Percentiles rank a stretch among this genome's conserved stretches.
phyloP scores from a whole-genome alignment of 108 stramenopile species.

The Aurantiochytrium sp. region DNA sequence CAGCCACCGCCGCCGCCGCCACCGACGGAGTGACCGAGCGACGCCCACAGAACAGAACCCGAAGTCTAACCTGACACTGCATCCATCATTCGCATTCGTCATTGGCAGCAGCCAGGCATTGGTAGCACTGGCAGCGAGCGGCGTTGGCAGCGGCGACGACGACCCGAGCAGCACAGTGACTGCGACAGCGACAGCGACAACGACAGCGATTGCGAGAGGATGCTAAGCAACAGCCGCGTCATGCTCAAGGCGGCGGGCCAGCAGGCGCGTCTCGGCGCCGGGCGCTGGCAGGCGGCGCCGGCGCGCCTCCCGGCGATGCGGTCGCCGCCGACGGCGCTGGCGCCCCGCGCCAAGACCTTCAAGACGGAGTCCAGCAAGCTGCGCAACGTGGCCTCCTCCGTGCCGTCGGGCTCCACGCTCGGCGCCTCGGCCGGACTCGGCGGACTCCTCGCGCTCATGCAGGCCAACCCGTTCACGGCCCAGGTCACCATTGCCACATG shows the following conservation, averaged over 20 bases:
- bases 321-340: neutral
- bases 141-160: too few species aligned
- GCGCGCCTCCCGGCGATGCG: neutral
- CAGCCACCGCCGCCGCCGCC: too few species aligned
- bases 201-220: too few species aligned
- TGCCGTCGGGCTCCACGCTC: neutral
- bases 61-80: too few species aligned
- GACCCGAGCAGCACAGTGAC: too few species aligned
- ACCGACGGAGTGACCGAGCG: too few species aligned
- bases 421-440: neutral
- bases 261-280: neutral
- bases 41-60: too few species aligned
- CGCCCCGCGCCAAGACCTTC: neutral
- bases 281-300: neutral
- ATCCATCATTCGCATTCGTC: too few species aligned
- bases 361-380: neutral
- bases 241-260: neutral
- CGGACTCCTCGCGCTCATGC: neutral
- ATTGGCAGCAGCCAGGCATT: too few species aligned
- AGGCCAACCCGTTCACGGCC: slow-evolving; percentile 59
- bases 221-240: too few species aligned
- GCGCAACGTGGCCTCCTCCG: neutral
- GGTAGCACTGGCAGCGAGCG: too few species aligned
- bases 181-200: too few species aligned
- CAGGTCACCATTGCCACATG: slow-evolving; percentile 67